Conservation (phyloP, 176 grass and related monocot genomes). For the Melocanna baccifera region DNA sequence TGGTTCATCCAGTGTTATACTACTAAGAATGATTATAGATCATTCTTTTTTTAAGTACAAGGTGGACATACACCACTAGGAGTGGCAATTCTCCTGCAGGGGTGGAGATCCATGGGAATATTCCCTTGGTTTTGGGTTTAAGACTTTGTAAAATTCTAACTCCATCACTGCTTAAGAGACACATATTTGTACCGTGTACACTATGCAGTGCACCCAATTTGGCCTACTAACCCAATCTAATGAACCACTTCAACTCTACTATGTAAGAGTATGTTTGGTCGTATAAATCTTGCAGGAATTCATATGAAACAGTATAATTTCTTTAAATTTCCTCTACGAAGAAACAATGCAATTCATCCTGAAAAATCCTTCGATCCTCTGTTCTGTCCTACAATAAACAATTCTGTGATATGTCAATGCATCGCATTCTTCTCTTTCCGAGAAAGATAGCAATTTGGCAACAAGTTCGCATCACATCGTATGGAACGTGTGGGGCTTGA, state of each 20-base stretch:
- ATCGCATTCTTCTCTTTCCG: background rate
- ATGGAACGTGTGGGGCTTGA: background rate
- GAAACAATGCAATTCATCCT: background rate
- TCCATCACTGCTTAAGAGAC: too few relatives aligned
- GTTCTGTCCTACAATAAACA: background rate
- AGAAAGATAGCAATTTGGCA: background rate
- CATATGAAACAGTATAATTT: background rate
- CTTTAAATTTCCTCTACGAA: background rate
- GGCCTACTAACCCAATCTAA: background rate
- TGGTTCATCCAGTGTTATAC: too few relatives aligned
- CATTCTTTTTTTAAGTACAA: too few relatives aligned
- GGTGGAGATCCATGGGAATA: too few relatives aligned
- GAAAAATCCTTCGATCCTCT: background rate
- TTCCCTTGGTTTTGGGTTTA: too few relatives aligned
- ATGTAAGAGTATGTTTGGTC: background rate
- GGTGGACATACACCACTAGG: too few relatives aligned
- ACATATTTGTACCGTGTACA: too few relatives aligned
- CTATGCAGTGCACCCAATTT: too few relatives aligned
- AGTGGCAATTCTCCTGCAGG: too few relatives aligned
- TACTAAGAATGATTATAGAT: too few relatives aligned
- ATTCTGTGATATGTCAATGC: background rate
- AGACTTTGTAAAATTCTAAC: too few relatives aligned
- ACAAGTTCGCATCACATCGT: background rate
- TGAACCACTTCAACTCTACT: background rate
- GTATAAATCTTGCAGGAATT: background rate